phyloP scores from a whole-genome alignment of 2,329 filamentous ascomycete genomes.

The Gaeumannomyces tritici region DNA sequence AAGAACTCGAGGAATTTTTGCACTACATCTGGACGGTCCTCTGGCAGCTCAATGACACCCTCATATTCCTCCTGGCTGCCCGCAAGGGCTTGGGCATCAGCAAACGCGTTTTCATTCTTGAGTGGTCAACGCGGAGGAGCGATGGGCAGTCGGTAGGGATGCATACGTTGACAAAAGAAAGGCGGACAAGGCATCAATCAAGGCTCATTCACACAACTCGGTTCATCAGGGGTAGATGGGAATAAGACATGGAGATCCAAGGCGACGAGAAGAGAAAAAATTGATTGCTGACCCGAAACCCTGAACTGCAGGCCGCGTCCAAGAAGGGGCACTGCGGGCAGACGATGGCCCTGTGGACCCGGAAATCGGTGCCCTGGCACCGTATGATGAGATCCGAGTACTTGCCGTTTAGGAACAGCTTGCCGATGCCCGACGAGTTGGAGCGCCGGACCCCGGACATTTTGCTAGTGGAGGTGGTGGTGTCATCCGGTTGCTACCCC shows the following conservation, averaged over 20 bases:
- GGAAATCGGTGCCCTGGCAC: slow-evolving; percentile 19
- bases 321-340: slow-evolving; percentile 25
- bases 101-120: slow-evolving; percentile 2
- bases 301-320: slow-evolving; percentile 14
- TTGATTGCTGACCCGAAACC: slow-evolving; percentile 16
- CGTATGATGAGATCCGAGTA: slow-evolving; percentile 23
- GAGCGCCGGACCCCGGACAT: slow-evolving; percentile 2
- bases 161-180: background rate
- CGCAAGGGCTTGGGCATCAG: too few relatives aligned
- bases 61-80: slow-evolving; percentile 9
- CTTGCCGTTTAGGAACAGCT: slow-evolving; percentile 7
- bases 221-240: background rate
- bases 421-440: slow-evolving; percentile 1
- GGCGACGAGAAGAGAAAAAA: background rate
- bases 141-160: background rate
- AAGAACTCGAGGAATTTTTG: slow-evolving; percentile 19
- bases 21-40: slow-evolving; percentile 18
- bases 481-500: background rate
- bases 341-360: slow-evolving; percentile 22
- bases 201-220: too few relatives aligned
- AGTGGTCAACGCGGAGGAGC: background rate
- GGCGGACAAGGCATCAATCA: too few relatives aligned
- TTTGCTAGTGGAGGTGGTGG: background rate
- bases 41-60: slow-evolving; percentile 14
- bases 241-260: too few relatives aligned